Conservation (phyloP, 768 basidiomycete species). For the Leccinellum rugosiceps region DNA sequence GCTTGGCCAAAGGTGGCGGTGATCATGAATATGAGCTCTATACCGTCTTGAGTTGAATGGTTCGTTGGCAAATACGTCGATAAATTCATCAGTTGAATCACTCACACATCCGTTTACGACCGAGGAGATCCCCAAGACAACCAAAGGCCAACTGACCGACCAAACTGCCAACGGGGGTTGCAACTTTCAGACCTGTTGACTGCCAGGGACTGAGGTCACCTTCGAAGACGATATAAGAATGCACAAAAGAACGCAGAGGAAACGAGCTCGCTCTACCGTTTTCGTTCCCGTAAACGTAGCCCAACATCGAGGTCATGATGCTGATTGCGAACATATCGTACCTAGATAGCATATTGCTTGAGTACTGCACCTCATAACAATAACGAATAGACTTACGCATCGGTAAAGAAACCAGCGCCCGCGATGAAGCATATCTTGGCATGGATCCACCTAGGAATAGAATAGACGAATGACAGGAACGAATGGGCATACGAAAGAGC, state of each 20-base stretch:
- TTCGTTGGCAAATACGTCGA: not conserved
- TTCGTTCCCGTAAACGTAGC: constrained; percentile 65
- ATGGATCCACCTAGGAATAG: constrained; percentile 68
- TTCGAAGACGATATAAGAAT: constrained; percentile 2
- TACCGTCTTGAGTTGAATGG: constrained; percentile 36
- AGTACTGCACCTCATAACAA: not conserved
- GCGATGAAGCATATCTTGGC: constrained; percentile 65
- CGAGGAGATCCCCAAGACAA: constrained; percentile 70
- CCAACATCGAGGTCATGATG: constrained; percentile 79
- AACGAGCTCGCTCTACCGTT: constrained; percentile 4
- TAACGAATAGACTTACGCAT: constrained; percentile 47
- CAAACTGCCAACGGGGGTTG: constrained; percentile 69
- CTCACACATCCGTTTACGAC: constrained; percentile 77
- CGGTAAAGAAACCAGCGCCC: constrained; percentile 89
- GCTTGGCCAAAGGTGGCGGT: constrained; percentile 77
- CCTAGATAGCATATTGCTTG: constrained; percentile 13
- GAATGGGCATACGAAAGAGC: not conserved
- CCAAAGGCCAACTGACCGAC: constrained; percentile 75
- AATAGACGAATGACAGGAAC: not conserved
- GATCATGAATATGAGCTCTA: constrained; percentile 70
- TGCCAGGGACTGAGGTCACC: constrained; percentile 49
- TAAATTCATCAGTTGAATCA: constrained; percentile 14
- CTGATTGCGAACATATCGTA: constrained; percentile 90
- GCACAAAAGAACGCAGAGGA: not conserved
- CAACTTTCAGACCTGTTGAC: constrained; percentile 76